Base-by-base conservation (phyloP, 164 flowering plant genomes). In the Platanus orientalis region DNA sequence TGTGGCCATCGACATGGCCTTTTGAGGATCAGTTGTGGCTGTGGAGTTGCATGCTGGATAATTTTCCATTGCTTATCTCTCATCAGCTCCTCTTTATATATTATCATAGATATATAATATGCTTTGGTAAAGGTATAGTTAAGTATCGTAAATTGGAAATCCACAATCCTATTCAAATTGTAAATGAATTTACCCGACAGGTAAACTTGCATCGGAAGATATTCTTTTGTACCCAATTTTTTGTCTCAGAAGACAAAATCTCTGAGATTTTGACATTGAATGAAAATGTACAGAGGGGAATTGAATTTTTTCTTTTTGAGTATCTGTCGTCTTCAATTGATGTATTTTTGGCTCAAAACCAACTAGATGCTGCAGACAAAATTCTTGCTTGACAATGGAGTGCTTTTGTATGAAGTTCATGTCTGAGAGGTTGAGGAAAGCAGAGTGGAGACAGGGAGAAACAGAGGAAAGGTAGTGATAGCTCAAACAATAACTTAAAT, bases 161-260 rank as follows among this genome's bases (percentile, higher is more conserved):
- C 2, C 17, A 7, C 25, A 49, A 49, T 24, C 25, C 25, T 5
- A 49, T 58, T 58, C 29, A 13, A 21, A 39, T 58, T 39, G 61
- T 58, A 58, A 58, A 58, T 58, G 61, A 58, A 40, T 58, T 58
- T 58, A 40, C 61, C 49, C 13, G 24, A 57, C n/a, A 49, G 61
- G 44, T 23, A 58, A 58, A 44, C 61, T 57, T 58, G 61, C 40
- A 58, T 25, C 48, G 11, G 36, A 13, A 21, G 2, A 11, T 21
- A 58, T 58, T 58, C 61, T 58, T 40, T 56, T 58, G 48, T 58
- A 23, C 19, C 30, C 19, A 58, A 27, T 58, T 58, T 58, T 58
- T 58, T 28, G n/a, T 55, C 50, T 27, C 67, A 45, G 61, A 63
- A 54, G 75, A 72, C 63, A 59, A 60, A 48, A 3, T 61, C 50